Evolutionary conservation across 2,329 filamentous ascomycete species (phyloP), one percentile per base, ranked within the genome.

Genomic region (Ophiostoma piceae): DNA sequence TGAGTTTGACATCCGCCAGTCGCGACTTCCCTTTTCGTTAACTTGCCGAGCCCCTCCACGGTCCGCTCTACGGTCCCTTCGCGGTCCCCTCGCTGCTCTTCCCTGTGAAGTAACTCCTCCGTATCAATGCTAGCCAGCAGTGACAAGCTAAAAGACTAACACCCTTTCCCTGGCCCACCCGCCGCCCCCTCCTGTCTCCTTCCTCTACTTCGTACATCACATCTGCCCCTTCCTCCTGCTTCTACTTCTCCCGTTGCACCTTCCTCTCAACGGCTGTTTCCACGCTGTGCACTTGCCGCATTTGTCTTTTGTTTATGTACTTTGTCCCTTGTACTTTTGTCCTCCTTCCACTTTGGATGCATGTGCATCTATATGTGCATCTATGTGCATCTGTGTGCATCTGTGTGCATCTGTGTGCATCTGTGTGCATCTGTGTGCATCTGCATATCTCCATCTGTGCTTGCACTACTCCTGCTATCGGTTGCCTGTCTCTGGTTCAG

Each of bases 1-100:
- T 19, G 43, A 19, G 41, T 7, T 47, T 47, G 43, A 47, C 14
- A 47, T 47, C n/a, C n/a, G 22, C 51, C 22, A 57, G 51, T 57
- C 51, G 32, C 35, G 26, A 51, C 54, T 47, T 47, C 51, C 69
- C 66, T 43, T 47, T 35, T 41, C 16, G 64, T 67, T 67, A 68
- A 71, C 67, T 64, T 71, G 65, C 65, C 65, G 65, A 22, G 26
- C 12, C 65, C 65, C 26, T 19, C 32, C 14, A 26, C 54, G 8
- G 22, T 11, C 54, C 29, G 62, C 62, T 65, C 32, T 65, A 65
- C 35, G 19, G 19, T 5, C 12, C 22, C 26, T 60, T 26, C 5
- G 14, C 26, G 54, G 22, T 26, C 26, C 26, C 22, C 54, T 32
- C 54, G 7, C 51, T 22, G 16, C 8, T 26, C 51, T 26, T 57